A percentile compares a stretch with the other conserved stretches of the same genome.
phyloP scores from a whole-genome alignment of 225 moss, liverwort and hornwort species.

The Rhytidiadelphus loreus region DNA sequence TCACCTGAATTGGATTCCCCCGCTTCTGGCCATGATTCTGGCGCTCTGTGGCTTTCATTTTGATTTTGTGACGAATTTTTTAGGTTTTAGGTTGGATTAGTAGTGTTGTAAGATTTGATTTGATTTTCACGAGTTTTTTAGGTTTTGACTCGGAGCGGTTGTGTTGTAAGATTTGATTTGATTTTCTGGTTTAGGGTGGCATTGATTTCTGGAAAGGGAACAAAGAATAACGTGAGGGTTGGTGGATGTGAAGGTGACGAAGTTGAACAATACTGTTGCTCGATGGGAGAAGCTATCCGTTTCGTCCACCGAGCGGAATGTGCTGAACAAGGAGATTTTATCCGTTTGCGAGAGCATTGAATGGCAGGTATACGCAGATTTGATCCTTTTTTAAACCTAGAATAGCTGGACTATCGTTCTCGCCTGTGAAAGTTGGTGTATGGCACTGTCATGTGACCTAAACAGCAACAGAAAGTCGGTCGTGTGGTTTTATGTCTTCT shows the following conservation, averaged over 20 bases:
- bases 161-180: neutral
- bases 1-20: neutral
- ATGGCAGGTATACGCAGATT: constrained; percentile 54
- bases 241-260: constrained; percentile 23
- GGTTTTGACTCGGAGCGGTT: neutral
- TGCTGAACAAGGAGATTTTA: constrained; percentile 44
- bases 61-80: neutral
- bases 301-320: constrained; percentile 42
- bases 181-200: neutral
- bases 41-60: neutral
- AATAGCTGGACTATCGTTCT: neutral
- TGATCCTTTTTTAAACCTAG: neutral
- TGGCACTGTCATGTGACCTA: neutral
- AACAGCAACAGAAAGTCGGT: neutral
- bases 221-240: neutral
- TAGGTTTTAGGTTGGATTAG: neutral
- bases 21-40: neutral
- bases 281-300: constrained; percentile 52
- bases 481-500: neutral
- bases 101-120: neutral
- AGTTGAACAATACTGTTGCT: constrained; percentile 18
- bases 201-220: neutral
- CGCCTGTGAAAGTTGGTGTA: neutral
- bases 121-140: neutral
- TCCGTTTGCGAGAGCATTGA: constrained; percentile 65